Conservation (phyloP, 805 yeast genomes). For the Saccharomycopsis schoenii region DNA sequence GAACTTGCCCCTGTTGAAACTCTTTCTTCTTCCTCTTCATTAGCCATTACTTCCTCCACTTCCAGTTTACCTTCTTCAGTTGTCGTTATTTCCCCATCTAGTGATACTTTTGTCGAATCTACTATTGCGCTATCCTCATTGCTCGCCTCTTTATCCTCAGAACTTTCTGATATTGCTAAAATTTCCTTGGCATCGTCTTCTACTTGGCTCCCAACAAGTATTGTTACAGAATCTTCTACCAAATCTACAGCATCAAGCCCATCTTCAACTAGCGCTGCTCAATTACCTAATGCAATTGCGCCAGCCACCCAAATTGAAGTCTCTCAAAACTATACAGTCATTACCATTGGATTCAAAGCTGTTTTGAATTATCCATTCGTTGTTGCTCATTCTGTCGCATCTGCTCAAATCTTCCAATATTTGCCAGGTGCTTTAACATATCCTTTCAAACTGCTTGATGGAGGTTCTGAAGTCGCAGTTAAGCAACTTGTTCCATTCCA, state of each 20-base stretch:
- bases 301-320: constrained; percentile 38
- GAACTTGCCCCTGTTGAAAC: not conserved
- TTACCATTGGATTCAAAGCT: constrained; percentile 70
- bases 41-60: not conserved
- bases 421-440: constrained; percentile 60
- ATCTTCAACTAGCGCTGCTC: constrained; percentile 25
- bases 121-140: constrained; percentile 10
- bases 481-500: constrained; percentile 68
- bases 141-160: not conserved
- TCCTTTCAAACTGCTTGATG: constrained; percentile 38
- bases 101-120: constrained; percentile 13
- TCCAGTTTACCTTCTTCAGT: constrained; percentile 3
- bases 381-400: constrained; percentile 58
- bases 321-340: constrained; percentile 42
- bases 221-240: constrained; percentile 9
- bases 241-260: constrained; percentile 1
- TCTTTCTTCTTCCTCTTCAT: not conserved
- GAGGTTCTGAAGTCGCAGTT: constrained; percentile 41
- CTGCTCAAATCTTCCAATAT: constrained; percentile 78
- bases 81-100: constrained; percentile 15
- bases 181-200: constrained; percentile 1
- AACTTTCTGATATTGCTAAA: not conserved
- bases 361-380: constrained; percentile 80
- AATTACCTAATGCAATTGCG: constrained; percentile 69
- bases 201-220: constrained; percentile 15